These are phyloP conservation scores for Ascodesmis nigricans DNA, from an alignment of 495 filamentous ascomycete species.

Conservation along the genomic window DNA sequence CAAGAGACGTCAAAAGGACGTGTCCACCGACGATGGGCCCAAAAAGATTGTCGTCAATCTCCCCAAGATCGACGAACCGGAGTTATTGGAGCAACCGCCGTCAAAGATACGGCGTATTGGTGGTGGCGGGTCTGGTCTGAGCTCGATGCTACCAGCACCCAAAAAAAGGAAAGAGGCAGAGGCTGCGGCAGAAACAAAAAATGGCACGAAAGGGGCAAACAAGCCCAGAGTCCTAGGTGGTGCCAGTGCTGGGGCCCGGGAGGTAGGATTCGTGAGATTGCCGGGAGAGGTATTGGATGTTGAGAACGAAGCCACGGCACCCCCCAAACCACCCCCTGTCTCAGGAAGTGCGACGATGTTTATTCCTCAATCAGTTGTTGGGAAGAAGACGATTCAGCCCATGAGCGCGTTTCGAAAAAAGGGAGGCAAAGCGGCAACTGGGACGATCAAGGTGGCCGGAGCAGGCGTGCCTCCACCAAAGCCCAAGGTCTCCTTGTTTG, in stretches of 20 bases:
- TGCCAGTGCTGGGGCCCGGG: too few species aligned
- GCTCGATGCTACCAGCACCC: conserved; percentile 18
- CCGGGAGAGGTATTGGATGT: too few species aligned
- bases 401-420: conserved; percentile 15
- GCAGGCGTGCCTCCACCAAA: conserved; percentile 9
- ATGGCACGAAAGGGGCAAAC: background rate
- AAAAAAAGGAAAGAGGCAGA: conserved; percentile 12
- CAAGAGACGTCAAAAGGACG: conserved; percentile 9
- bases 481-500: conserved; percentile 18
- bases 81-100: conserved; percentile 12
- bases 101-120: conserved; percentile 10
- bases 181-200: background rate
- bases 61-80: conserved; percentile 12
- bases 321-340: too few species aligned
- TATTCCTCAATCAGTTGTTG: conserved; percentile 17
- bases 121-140: conserved; percentile 12
- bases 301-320: too few species aligned
- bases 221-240: background rate
- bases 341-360: conserved; percentile 11
- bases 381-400: conserved; percentile 20
- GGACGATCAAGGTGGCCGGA: background rate
- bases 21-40: conserved; percentile 6
- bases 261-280: too few species aligned
- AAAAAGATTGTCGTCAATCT: conserved; percentile 21
- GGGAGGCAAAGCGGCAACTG: conserved; percentile 1